Conservation (phyloP, 768 basidiomycete species). For the Boletus pseudo-olivaceus region DNA sequence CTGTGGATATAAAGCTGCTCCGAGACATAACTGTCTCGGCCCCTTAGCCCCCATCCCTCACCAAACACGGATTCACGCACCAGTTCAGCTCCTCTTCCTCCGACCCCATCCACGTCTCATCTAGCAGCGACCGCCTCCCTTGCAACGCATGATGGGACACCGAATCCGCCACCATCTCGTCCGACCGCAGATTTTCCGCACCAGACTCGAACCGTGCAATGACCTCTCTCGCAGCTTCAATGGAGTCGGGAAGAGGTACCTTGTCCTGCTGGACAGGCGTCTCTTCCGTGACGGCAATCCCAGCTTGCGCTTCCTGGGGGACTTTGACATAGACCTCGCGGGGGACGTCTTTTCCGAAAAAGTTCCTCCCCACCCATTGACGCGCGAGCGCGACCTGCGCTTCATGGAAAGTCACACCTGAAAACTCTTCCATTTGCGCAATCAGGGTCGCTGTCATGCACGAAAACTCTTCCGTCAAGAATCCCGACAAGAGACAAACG, state of each 20-base stretch:
- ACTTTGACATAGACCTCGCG: conserved; percentile 57
- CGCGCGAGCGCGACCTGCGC: conserved; percentile 84
- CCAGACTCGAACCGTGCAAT: conserved; percentile 70
- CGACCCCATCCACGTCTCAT: conserved; percentile 83
- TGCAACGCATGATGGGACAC: conserved; percentile 78
- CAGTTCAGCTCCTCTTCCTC: conserved; percentile 79
- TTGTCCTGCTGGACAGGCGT: conserved; percentile 52
- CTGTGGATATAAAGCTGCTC: conserved; percentile 81
- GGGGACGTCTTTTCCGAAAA: conserved; percentile 33
- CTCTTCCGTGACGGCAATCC: conserved; percentile 51
- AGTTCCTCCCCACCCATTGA: conserved; percentile 62
- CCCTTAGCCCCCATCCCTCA: conserved; percentile 5
- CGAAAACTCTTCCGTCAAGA: conserved; percentile 16
- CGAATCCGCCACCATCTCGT: conserved; percentile 66
- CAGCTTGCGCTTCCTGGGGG: conserved; percentile 48
- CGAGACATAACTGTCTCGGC: conserved; percentile 61
- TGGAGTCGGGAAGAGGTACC: conserved; percentile 61
- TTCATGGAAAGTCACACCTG: conserved; percentile 77
- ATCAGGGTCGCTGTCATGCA: conserved; percentile 46
- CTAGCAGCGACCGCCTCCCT: conserved; percentile 55
- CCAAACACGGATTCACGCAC: conserved; percentile 43
- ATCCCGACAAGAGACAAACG: conserved; percentile 8
- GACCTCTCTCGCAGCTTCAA: conserved; percentile 65
- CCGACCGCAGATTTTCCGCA: conserved; percentile 50
- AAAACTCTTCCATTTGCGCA: conserved; percentile 63